Base-by-base conservation (phyloP, 108 stramenopile species). In the Cyclotella baltica region DNA sequence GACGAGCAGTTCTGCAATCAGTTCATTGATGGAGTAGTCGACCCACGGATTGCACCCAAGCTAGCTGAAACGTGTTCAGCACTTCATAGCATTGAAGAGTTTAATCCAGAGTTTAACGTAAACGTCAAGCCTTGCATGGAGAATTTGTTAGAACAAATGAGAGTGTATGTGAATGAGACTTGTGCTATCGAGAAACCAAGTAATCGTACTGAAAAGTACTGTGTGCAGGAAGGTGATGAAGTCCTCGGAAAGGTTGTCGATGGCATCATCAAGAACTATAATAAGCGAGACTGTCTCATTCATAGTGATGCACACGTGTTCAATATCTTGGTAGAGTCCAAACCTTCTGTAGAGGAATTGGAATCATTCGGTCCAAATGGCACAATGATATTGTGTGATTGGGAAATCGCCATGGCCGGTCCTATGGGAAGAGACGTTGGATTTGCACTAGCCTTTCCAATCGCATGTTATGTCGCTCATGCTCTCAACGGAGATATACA, bases 301-400 rank as follows among this genome's bases (percentile, higher is more conserved):
- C 88, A 88, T 48, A 46, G 62, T n/a, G 88, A 88, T 81, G 64
- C 56, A 64, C 85, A 89, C 25, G 83, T 79, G 13, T 86, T 89
- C 72, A 89, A 89, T 35, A 84, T 86, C 18, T 70, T 89, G 36
- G 88, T 89, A 53, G 88, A 89, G 48, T 29, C 80, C 50, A 83
- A 83, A 57, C 81, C 71, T 34, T 47, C 55, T 8, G 62, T 81
- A 25, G 36, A 50, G 33, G 79, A 80, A 43, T 70, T 72, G 36
- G 85, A 83, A 51, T 30, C 30, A 20, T 74, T 76, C 30, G 73
- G 69, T 13, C 80, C 77, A 18, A 43, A 75, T 25, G 83, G 78
- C 15, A 53, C 51, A 30, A 20, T 85, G 29, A 64, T 78, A 20
- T 25, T 81, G 2, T 85, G 84, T 25, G 84, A 81, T 72, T 85